A percentile compares a stretch with the other conserved stretches of the same genome.
Evolutionary conservation across 371 early-diverging fungal species (phyloP).

Genomic region (Haplosporangium sp.): DNA sequence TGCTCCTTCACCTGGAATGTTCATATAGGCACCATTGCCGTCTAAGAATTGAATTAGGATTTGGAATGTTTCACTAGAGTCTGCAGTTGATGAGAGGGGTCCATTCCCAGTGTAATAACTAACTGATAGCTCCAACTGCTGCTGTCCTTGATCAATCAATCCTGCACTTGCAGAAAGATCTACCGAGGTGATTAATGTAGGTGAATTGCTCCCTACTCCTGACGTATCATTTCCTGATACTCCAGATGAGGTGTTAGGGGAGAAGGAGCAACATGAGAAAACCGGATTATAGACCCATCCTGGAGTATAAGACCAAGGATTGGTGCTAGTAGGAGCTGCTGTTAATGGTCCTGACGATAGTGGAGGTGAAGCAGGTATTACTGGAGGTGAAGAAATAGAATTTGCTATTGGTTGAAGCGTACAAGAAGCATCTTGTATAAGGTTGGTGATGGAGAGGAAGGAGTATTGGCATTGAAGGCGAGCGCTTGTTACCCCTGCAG

Average conservation of each 20-base stretch:
- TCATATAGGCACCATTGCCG: conserved; percentile 30
- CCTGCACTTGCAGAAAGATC: conserved; percentile 29
- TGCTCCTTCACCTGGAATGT: background rate
- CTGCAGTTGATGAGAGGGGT: background rate
- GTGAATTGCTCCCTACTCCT: background rate
- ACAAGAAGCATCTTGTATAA: conserved; percentile 40
- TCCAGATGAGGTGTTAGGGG: background rate
- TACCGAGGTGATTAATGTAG: conserved; percentile 41
- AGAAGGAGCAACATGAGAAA: conserved; percentile 45
- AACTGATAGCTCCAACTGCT: conserved; percentile 38
- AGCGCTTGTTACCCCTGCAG: conserved; percentile 38
- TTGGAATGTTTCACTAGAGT: conserved; percentile 19
- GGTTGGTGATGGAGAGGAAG: conserved; percentile 33
- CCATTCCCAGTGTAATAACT: conserved; percentile 44
- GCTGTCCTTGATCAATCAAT: conserved; percentile 40
- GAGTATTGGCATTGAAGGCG: conserved; percentile 48
- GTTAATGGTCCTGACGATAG: conserved; percentile 37
- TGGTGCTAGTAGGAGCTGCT: conserved; percentile 12
- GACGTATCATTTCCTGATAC: background rate
- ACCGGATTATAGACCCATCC: conserved; percentile 52
- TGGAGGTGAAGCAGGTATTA: conserved; percentile 20
- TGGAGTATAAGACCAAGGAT: conserved; percentile 50
- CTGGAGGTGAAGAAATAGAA: conserved; percentile 15
- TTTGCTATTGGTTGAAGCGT: conserved; percentile 22
- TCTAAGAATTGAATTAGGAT: conserved; percentile 42